Evolutionary conservation across 305 asterid species (phyloP), one percentile per base, ranked within the genome.

Genomic region (Ilex paraguariensis): DNA sequence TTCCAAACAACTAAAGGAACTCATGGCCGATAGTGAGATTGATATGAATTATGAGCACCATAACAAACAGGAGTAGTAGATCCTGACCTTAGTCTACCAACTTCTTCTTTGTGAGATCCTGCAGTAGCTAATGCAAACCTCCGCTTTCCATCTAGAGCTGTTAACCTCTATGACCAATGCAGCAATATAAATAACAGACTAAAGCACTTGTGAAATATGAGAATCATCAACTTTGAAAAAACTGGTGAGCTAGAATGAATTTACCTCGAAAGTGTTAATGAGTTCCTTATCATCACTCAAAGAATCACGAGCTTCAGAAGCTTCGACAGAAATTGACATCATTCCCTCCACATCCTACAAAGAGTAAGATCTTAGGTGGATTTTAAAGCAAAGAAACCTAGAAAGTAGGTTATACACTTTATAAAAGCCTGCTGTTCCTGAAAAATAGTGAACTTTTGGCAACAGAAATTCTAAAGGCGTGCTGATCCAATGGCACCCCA

Each of bases 321-420:
- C 97, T 84, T 94, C 99, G 45, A 59, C 85, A 46, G 96, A 91
- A 73, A 94, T 94, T 48, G 99, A 94, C 99, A 91, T 88, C 98
- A 94, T 87, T 62, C 99, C 99, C 76, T 87, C 96, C 75, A 94
- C 93, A 82, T 94, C 99, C 99, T 94, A 71, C 63, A 57, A 71
- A 62, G 49, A 9, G 42, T 4, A 15, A 56, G 14, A 28, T 3
- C 5, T 10, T 8, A 11, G 13, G 3, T 56, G 42, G 60, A 56
- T 1, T 28, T 10, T 14, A 8, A 52, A 8, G n/a, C 7, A 14
- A 52, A 52, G 31, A 14, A 52, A 3, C 56, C 10, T 3, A 16
- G 4, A 52, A 7, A 5, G n/a, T 15, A 7, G 5, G 31, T 4
- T 3, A 52, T 48, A 3, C 42, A 3, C 56, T 52, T 3, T 10